Evolutionary conservation across 139 green algal genomes (phyloP).

Genomic region (Astrephomene gubernaculifera): DNA sequence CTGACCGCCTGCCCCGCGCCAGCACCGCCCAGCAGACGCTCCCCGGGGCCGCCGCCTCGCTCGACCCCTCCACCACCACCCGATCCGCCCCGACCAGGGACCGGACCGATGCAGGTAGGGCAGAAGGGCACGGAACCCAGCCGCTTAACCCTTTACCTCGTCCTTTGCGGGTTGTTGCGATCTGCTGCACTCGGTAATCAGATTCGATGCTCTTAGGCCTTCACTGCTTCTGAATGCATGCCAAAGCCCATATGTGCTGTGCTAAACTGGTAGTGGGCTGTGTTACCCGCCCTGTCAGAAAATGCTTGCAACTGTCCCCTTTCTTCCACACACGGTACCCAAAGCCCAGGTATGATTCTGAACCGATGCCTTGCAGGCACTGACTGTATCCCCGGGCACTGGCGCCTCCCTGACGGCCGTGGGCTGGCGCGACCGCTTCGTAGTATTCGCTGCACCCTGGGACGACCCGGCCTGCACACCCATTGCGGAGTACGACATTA

Average conservation of each 20-base stretch:
- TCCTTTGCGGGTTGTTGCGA: neutral
- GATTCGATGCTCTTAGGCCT: no score
- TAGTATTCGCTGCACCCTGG: constrained; percentile 61
- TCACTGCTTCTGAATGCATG: no score
- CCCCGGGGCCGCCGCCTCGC: neutral
- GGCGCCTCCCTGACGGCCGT: constrained; percentile 40
- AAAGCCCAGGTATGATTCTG: no score
- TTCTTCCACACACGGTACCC: no score
- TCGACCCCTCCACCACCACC: neutral
- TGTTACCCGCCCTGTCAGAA: no score
- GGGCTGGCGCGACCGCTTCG: constrained; percentile 47
- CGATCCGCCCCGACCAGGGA: neutral
- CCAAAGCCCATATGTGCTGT: no score
- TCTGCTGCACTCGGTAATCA: neutral
- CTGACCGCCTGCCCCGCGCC: neutral
- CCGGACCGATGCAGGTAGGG: constrained; percentile 21
- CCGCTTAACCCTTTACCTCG: neutral
- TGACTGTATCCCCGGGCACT: constrained; percentile 32
- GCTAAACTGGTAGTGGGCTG: no score
- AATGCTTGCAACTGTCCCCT: no score
- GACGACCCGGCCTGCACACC: constrained; percentile 47
- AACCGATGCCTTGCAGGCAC: neutral
- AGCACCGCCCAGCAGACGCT: neutral
- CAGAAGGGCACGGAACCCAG: neutral
- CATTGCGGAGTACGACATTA: constrained; percentile 44